Base-by-base conservation (phyloP, 768 basidiomycete species). In the Serendipita sp. region DNA sequence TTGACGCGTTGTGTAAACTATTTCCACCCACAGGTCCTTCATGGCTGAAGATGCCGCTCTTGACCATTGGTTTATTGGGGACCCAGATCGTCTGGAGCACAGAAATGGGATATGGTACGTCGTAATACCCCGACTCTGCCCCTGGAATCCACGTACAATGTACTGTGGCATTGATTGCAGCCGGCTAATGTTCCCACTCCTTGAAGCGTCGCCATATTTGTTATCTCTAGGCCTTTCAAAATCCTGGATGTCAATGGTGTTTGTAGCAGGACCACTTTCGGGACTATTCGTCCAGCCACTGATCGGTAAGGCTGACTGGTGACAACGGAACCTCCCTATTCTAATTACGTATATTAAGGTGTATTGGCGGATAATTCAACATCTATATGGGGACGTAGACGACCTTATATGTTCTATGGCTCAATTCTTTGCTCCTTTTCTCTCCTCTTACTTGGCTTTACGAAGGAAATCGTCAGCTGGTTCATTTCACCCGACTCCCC, bases 31-130 rank as follows among this genome's bases (percentile, higher is more conserved):
- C 24, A 24, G 24, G 89, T 0, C 90, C 91, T 0, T 68, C 70
- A 66, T 89, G 85, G 84, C 71, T 80, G 0, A 83, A 81, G 56
- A 73, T 88, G 32, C 86, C 88, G 0, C 77, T 80, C 2, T 73
- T 95, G 45, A 94, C 92, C 0, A 70, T 92, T 4, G 88, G 90
- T 0, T 75, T 94, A 63, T 74, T 92, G 2, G 93, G 93, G 3
- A 84, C 94, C 0, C 89, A 91, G 72, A 83, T 92, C 66, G 82
- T 95, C 53, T 96, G 94, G 94, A 88, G 87, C 1, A 86, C 95
- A 11, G 93, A 96, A 71, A 93, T 96, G 90, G 86, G 89, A 0
- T 93, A 95, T 67, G 91, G 89, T 75, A 64, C 41, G 70, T 60
- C 10, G 56, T 34, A 24, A 24, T 24, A 24, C 24, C 24, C 24